A percentile compares a stretch with the other conserved stretches of the same genome.
phyloP scores from a whole-genome alignment of 2,329 filamentous ascomycete genomes.

The Verticillium tricorpus region DNA sequence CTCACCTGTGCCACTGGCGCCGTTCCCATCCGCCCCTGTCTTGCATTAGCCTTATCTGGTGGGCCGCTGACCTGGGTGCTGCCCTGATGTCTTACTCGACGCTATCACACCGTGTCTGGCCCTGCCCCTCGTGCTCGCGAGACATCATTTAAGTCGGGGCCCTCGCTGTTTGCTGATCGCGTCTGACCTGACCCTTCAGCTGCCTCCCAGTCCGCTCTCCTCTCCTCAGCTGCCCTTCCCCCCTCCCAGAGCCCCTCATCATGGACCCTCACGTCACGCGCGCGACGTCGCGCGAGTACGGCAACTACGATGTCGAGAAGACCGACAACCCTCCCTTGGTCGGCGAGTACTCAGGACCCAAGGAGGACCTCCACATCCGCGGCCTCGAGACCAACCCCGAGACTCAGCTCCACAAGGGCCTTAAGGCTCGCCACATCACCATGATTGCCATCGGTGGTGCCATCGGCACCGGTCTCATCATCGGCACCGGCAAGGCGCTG shows the following conservation, averaged over 20 bases:
- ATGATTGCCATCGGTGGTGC: conserved; percentile 70
- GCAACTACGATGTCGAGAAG: conserved; percentile 18
- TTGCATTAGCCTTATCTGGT: neutral
- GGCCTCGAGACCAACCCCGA: conserved; percentile 45
- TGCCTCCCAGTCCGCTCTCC: neutral
- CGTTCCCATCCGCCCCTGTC: neutral
- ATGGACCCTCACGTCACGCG: neutral
- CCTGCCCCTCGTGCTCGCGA: neutral
- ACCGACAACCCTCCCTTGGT: conserved; percentile 14
- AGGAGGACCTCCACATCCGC: conserved; percentile 32
- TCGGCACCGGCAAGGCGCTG: conserved; percentile 57
- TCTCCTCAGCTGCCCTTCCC: neutral
- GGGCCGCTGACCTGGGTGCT: neutral
- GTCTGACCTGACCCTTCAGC: neutral
- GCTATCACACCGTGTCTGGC: neutral
- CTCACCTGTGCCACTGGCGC: neutral
- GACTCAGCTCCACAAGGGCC: conserved; percentile 45
- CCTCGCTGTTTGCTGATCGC: neutral
- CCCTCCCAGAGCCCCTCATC: neutral
- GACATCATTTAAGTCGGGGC: neutral
- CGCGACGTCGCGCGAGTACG: conserved; percentile 7
- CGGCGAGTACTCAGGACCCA: conserved; percentile 15
- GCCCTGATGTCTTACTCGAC: neutral
- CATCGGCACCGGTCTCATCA: conserved; percentile 69
- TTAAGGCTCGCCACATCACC: conserved; percentile 51